Conservation (phyloP, 495 filamentous ascomycete species). For the Penicillium canariense region DNA sequence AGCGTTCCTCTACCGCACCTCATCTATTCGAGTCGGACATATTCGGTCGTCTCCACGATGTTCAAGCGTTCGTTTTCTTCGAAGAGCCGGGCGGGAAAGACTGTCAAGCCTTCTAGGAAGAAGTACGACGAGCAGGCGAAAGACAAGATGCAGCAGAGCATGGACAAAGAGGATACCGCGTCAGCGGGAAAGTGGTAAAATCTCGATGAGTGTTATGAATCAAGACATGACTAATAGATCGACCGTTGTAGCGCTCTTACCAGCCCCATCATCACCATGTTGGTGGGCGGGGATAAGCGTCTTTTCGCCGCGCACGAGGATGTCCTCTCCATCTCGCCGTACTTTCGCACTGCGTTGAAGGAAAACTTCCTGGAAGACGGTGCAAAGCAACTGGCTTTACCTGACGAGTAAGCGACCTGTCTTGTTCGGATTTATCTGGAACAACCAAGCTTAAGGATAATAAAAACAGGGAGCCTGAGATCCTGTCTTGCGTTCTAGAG, state of each 20-base stretch:
- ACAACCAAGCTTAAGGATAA: neutral
- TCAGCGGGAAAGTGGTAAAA: constrained; percentile 44
- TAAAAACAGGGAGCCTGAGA: constrained; percentile 58
- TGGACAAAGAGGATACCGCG: constrained; percentile 56
- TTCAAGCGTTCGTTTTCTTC: constrained; percentile 81
- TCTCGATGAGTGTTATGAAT: constrained; percentile 13
- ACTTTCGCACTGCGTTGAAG: constrained; percentile 53
- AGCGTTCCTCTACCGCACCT: constrained; percentile 26
- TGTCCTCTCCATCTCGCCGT: constrained; percentile 58
- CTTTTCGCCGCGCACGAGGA: constrained; percentile 74
- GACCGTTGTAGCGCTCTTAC: constrained; percentile 53
- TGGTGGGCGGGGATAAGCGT: constrained; percentile 75
- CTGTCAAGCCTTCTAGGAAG: constrained; percentile 69
- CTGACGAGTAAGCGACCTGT: constrained; percentile 49
- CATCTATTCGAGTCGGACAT: constrained; percentile 9
- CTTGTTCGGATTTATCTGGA: neutral
- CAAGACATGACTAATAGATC: constrained; percentile 22
- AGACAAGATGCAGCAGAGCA: constrained; percentile 68
- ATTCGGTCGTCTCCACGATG: constrained; percentile 54
- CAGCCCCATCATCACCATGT: constrained; percentile 79
- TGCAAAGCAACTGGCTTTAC: constrained; percentile 55
- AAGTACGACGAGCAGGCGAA: constrained; percentile 69
- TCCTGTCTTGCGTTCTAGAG: constrained; percentile 66
- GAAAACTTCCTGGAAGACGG: constrained; percentile 57
- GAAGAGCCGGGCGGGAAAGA: constrained; percentile 75